These are phyloP conservation scores for Daedaleopsis sinensis DNA, from an alignment of 768 basidiomycete species.

Conservation along the genomic window DNA sequence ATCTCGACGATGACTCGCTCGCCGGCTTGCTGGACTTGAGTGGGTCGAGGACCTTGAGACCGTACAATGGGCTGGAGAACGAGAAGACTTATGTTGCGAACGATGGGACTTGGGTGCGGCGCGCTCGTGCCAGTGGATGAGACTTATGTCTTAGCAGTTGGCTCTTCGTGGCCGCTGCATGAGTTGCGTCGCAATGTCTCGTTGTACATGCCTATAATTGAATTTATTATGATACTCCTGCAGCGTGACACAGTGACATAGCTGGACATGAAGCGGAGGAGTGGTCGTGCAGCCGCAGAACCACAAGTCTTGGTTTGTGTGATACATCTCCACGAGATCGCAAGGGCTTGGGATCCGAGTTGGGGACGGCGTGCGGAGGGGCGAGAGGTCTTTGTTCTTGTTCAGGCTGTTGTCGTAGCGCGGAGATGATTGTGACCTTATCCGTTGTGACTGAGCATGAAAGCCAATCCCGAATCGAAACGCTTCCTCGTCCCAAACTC, in stretches of 20 bases:
- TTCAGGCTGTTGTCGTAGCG: neutral
- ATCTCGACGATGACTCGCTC: conserved; percentile 86
- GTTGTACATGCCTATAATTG: conserved; percentile 64
- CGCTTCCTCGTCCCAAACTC: conserved; percentile 2
- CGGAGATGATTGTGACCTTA: conserved; percentile 8
- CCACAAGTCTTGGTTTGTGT: neutral
- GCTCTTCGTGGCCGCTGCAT: conserved; percentile 69
- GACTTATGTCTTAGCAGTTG: conserved; percentile 45
- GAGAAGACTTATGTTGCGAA: conserved; percentile 38
- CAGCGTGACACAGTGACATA: neutral
- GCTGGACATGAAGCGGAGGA: neutral
- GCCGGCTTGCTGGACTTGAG: conserved; percentile 64
- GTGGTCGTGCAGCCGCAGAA: neutral
- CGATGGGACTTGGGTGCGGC: conserved; percentile 93
- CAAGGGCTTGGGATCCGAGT: neutral
- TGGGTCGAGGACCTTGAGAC: conserved; percentile 87
- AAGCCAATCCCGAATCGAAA: neutral
- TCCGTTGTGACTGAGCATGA: conserved; percentile 7
- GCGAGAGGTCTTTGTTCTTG: neutral
- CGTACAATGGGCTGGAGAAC: conserved; percentile 81
- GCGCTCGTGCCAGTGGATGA: conserved; percentile 42
- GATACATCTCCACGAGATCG: neutral
- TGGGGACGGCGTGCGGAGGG: neutral
- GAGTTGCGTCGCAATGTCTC: conserved; percentile 87
- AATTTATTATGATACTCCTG: conserved; percentile 3